Conservation (phyloP, 345 rosid species). For the Gynandropsis gynandra region DNA sequence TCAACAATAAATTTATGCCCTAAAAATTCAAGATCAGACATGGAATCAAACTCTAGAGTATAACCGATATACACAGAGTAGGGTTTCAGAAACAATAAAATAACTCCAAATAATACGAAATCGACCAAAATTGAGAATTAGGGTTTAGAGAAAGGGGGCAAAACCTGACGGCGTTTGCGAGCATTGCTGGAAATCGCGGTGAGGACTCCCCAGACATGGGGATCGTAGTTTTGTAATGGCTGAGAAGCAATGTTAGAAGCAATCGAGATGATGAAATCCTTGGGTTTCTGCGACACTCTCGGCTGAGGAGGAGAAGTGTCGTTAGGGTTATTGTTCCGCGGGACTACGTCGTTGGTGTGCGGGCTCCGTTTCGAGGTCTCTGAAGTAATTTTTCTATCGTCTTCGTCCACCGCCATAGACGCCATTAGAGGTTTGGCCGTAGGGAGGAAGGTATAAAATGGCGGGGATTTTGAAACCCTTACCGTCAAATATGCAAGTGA, state of each 20-base stretch:
- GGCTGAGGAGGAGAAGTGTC: conserved; percentile 28
- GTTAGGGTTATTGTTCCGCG: conserved; percentile 25
- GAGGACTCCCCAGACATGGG: conserved; percentile 85
- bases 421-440: not conserved
- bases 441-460: conserved; percentile 17
- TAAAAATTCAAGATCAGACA: conserved; percentile 21
- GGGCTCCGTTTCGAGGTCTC: conserved; percentile 23
- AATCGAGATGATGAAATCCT: conserved; percentile 44
- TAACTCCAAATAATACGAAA: not conserved
- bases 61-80: not conserved
- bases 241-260: conserved; percentile 63
- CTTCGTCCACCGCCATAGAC: conserved; percentile 31
- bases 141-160: conserved; percentile 9
- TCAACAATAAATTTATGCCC: conserved; percentile 81
- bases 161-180: conserved; percentile 72
- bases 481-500: not conserved
- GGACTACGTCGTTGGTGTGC: conserved; percentile 15
- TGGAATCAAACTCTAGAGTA: not conserved
- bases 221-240: conserved; percentile 57
- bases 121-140: not conserved
- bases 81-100: not conserved
- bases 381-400: conserved; percentile 23
- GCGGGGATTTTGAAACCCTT: conserved; percentile 54
- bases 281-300: conserved; percentile 32
- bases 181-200: conserved; percentile 76